A percentile compares a stretch with the other conserved stretches of the same genome.
Evolutionary conservation across 2,329 filamentous ascomycete species (phyloP).

Genomic region (Aspergillus vadensis): DNA sequence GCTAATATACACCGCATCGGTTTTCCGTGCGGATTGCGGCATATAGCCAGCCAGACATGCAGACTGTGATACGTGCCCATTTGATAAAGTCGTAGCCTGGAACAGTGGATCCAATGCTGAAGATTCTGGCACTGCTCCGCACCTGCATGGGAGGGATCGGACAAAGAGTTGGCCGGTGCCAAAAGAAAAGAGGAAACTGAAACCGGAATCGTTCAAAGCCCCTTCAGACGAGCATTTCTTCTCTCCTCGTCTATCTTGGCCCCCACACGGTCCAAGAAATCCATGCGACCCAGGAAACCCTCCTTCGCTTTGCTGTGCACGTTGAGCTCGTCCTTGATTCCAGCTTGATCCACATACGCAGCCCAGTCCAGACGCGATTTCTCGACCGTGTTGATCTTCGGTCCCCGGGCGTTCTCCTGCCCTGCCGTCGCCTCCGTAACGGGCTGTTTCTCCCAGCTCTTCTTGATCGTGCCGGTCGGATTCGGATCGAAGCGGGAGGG

Average conservation of each 20-base stretch:
- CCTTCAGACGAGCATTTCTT: slow-evolving; percentile 53
- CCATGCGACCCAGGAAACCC: slow-evolving; percentile 62
- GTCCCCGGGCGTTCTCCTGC: slow-evolving; percentile 45
- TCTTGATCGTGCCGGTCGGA: slow-evolving; percentile 45
- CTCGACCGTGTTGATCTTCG: slow-evolving; percentile 67
- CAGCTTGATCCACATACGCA: slow-evolving; percentile 62
- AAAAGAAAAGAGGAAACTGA: not conserved
- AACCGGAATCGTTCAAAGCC: slow-evolving; percentile 23
- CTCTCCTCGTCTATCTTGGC: slow-evolving; percentile 59
- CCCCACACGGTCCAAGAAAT: slow-evolving; percentile 63
- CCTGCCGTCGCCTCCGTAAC: slow-evolving; percentile 21
- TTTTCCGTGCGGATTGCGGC: not conserved
- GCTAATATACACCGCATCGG: not conserved
- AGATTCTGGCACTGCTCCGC: not conserved
- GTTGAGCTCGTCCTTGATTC: slow-evolving; percentile 63
- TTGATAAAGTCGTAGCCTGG: not conserved
- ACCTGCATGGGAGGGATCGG: not conserved
- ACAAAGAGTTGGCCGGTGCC: not conserved
- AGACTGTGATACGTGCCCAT: not conserved
- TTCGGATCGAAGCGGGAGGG: slow-evolving; percentile 52
- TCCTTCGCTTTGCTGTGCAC: slow-evolving; percentile 64
- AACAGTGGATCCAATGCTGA: not conserved
- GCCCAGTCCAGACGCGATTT: slow-evolving; percentile 68
- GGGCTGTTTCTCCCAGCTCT: slow-evolving; percentile 47
- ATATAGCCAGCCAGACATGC: not conserved